These are phyloP conservation scores for Scleroderma citrinum DNA, from an alignment of 768 basidiomycete genomes.

Conservation along the genomic window DNA sequence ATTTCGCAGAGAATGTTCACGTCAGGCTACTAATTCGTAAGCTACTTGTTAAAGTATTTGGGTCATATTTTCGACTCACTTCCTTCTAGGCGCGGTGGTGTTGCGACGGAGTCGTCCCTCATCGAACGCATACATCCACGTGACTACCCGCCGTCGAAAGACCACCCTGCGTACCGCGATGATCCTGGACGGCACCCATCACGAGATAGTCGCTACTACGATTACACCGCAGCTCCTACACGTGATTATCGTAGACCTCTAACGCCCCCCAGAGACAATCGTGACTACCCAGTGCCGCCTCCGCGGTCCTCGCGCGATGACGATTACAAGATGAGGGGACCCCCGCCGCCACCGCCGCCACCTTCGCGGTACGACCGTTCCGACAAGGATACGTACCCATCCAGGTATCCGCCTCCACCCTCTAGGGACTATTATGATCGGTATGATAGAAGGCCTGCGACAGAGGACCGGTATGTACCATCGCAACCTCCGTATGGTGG, in stretches of 20 bases:
- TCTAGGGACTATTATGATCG: constrained; percentile 61
- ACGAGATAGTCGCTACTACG: constrained; percentile 56
- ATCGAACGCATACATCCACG: constrained; percentile 54
- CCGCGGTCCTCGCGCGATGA: constrained; percentile 54
- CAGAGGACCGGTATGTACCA: constrained; percentile 36
- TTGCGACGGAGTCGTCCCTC: constrained; percentile 44
- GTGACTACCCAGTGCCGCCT: constrained; percentile 54
- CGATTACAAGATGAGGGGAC: constrained; percentile 57
- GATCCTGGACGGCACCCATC: constrained; percentile 45
- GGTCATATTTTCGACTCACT: not conserved
- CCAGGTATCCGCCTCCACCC: constrained; percentile 43
- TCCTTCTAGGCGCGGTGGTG: constrained; percentile 32
- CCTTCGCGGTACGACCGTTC: constrained; percentile 49
- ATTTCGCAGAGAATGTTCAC: constrained; percentile 65
- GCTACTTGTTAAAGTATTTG: constrained; percentile 19
- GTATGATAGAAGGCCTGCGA: constrained; percentile 44
- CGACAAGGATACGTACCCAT: constrained; percentile 41
- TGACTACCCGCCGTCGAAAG: constrained; percentile 43
- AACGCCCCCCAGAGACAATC: constrained; percentile 59
- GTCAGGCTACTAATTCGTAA: constrained; percentile 43
- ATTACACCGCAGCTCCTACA: constrained; percentile 37
- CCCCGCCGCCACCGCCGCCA: constrained; percentile 39
- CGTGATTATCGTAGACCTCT: constrained; percentile 59
- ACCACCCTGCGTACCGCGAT: constrained; percentile 42
- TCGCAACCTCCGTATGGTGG: constrained; percentile 32